Base-by-base conservation (phyloP, 345 rosid species). In the Abelmoschus esculentus region DNA sequence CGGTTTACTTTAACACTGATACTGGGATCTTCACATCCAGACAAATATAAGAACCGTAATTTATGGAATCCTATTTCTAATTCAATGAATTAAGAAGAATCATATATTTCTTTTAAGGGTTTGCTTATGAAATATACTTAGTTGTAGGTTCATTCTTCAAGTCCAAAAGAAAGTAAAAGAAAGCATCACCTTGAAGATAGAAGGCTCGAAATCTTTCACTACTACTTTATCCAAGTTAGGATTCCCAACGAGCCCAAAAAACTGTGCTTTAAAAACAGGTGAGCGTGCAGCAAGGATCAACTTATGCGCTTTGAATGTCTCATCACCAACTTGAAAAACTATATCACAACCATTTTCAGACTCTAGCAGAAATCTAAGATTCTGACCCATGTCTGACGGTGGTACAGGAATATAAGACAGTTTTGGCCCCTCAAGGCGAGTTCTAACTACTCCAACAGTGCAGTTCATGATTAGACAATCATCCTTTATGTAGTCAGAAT, bases 241-340 rank as follows among this genome's bases (percentile, higher is more conserved):
- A 65, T 90, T 83, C 73, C 96, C 91, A n/a, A 91, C 77, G 47
- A 83, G 90, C 74, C 99, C 96, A 73, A 83, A 91, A 78, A 91
- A 91, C 26, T 95, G 97, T 10, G 98, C 98, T 83, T 81, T 85
- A 72, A 95, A 95, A 49, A 95, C 98, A 22, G 91, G 96, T 2
- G 98, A 91, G 28, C 96, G 96, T 56, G 93, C 91, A 6, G 96
- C 92, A 42, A 95, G 96, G 63, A 95, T 81, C 80, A 90, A 75
- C 71, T 88, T 95, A 63, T 91, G 98, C 62, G 99, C 96, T 80
- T 80, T 85, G 78, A 80, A 88, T 4, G 77, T 83, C 81, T 90
- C 92, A 62, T 89, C 90, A 1, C 91, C 89, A 62, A 95, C 92
- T 74, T 83, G 81, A 44, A 95, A 88, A 76, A 50, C 75, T 67